phyloP scores from a whole-genome alignment of 2,329 filamentous ascomycete genomes.

The Penicillium sp. region DNA sequence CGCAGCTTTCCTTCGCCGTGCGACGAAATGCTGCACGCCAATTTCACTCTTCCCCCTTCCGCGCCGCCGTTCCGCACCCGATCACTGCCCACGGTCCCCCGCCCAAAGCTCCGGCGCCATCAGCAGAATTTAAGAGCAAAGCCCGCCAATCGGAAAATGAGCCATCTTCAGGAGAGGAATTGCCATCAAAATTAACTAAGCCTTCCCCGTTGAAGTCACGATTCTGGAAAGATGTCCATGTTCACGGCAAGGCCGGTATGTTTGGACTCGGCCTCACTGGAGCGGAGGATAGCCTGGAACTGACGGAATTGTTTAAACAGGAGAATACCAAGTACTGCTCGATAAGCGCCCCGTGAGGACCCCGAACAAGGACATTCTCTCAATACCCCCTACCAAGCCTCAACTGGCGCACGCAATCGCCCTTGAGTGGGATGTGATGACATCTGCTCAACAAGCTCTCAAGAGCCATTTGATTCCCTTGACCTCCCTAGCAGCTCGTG shows the following conservation, averaged over 20 bases:
- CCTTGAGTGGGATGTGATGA: constrained; percentile 87
- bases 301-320: constrained; percentile 22
- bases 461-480: constrained; percentile 87
- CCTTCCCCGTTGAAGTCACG: constrained; percentile 60
- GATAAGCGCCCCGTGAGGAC: constrained; percentile 79
- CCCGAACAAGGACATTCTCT: constrained; percentile 70
- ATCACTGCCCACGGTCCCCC: constrained; percentile 62
- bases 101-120: constrained; percentile 56
- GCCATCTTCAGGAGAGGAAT: constrained; percentile 3
- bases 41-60: constrained; percentile 37
- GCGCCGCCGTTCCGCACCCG: constrained; percentile 57
- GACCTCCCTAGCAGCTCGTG: constrained; percentile 80
- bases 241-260: constrained; percentile 66
- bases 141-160: constrained; percentile 47
- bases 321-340: constrained; percentile 67
- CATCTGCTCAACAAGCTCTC: constrained; percentile 78
- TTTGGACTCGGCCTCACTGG: neutral
- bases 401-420: constrained; percentile 83
- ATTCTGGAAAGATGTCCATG: constrained; percentile 84
- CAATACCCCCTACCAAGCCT: constrained; percentile 72
- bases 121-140: constrained; percentile 50
- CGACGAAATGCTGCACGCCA: constrained; percentile 25
- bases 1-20: constrained; percentile 17
- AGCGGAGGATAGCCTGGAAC: neutral
- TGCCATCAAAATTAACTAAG: constrained; percentile 26